Conservation (phyloP, 2,329 filamentous ascomycete species). For the Elsinoe batatas region DNA sequence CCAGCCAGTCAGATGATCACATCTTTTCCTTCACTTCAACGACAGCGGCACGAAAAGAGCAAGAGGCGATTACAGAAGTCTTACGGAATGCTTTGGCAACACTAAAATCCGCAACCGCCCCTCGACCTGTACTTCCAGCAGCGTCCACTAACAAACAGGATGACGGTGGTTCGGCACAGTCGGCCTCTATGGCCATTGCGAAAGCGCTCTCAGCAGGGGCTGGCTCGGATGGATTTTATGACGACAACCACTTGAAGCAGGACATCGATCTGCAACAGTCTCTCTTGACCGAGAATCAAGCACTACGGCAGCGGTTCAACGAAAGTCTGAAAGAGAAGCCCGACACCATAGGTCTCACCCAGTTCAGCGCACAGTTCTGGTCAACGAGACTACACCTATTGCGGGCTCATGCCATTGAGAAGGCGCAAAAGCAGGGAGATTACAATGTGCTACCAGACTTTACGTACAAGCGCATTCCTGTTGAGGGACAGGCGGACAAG, state of each 20-base stretch:
- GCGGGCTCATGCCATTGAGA: constrained; percentile 82
- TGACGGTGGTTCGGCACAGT: constrained; percentile 36
- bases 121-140: constrained; percentile 27
- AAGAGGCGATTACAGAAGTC: constrained; percentile 72
- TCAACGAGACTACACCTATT: constrained; percentile 76
- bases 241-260: constrained; percentile 65
- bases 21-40: constrained; percentile 83
- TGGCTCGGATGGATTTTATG: constrained; percentile 57
- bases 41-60: constrained; percentile 66
- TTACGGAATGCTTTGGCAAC: constrained; percentile 69
- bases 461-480: constrained; percentile 40
- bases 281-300: constrained; percentile 68
- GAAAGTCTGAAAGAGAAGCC: constrained; percentile 77
- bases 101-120: constrained; percentile 44
- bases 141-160: constrained; percentile 22
- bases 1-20: constrained; percentile 56
- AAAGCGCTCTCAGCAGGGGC: constrained; percentile 47
- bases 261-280: constrained; percentile 82
- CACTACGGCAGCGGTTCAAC: constrained; percentile 73
- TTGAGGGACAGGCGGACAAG: constrained; percentile 52
- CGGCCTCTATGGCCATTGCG: constrained; percentile 68
- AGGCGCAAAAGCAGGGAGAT: constrained; percentile 71
- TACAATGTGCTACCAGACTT: constrained; percentile 92
- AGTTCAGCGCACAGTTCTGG: constrained; percentile 93
- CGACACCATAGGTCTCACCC: constrained; percentile 65